Evolutionary conservation across 495 filamentous ascomycete species (phyloP).

Genomic region (Tuber borchii): DNA sequence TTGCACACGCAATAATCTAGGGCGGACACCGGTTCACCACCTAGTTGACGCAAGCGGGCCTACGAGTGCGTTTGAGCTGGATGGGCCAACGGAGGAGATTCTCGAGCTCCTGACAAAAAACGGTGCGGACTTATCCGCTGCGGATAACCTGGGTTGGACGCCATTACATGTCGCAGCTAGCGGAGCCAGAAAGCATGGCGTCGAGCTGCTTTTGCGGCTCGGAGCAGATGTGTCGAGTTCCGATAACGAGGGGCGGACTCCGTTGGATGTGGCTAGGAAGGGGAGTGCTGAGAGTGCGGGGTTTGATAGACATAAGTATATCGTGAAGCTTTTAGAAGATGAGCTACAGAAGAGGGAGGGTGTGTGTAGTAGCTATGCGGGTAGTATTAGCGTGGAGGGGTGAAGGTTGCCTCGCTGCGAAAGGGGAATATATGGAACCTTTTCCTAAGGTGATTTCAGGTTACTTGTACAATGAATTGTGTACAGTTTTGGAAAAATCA

Average conservation of each 20-base stretch:
- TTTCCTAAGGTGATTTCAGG: neutral
- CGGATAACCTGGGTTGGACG: constrained; percentile 16
- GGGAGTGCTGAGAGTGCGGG: neutral
- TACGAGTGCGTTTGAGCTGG: neutral
- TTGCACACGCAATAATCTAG: constrained; percentile 18
- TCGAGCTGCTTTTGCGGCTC: constrained; percentile 9
- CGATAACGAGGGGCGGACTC: constrained; percentile 8
- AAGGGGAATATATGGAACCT: neutral
- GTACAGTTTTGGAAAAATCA: neutral
- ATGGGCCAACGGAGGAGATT: neutral
- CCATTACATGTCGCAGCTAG: neutral
- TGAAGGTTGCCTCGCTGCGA: neutral
- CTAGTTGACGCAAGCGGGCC: neutral
- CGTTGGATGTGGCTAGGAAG: neutral
- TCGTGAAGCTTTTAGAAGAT: neutral
- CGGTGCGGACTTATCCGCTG: constrained; percentile 8
- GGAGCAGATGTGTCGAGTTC: constrained; percentile 6
- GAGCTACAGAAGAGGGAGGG: neutral
- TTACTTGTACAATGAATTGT: neutral
- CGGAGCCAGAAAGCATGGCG: constrained; percentile 8
- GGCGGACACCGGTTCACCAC: constrained; percentile 23
- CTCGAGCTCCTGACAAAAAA: neutral
- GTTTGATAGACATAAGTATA: neutral
- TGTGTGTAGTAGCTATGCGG: neutral
- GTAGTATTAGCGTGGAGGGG: neutral